Base-by-base conservation (phyloP, 805 yeast genomes). In the Pachysolen tannophilus region DNA sequence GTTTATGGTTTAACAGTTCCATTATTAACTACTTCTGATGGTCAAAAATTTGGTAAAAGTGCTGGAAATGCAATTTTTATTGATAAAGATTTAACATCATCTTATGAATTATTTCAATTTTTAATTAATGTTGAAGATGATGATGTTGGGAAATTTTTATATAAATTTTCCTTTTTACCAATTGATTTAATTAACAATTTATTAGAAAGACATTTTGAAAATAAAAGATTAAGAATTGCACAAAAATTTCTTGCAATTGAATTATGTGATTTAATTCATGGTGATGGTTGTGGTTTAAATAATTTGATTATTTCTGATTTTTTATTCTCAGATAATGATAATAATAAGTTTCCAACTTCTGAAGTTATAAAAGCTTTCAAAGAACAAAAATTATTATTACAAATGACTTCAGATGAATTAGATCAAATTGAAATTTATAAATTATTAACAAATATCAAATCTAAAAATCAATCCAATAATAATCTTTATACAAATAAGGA, bases 1-100 rank as follows among this genome's bases (percentile, higher is more conserved):
- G 69, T 74, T 3, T 83, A 60, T 54, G 97, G 97, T 0, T 45
- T 92, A 30, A 92, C 98, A 0, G 95, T 82, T 0, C 97, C 97
- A 2, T 60, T 92, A 20, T 63, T 92, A 45, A 84, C 95, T 0
- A 85, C 96, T 0, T 74, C 95, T 0, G 69, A 75, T 8, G 98
- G 98, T 6, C 92, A 79, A 40, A 92, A 92, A 58, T 88, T 92
- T 57, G 98, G 98, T 20, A 92, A 92, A 52, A 82, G 95, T 37
- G 96, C 96, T 2, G 97, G 97, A 0, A 92, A 92, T 62, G 97
- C 98, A 0, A 75, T 92, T 2, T 92, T 92, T 59, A 76, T 92
- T 35, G 88, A 82, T 49, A 66, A 75, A 6, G 55, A 62, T n/a
- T 58, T 82, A 39, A 90, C 96, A 2, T 67, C 83, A 11, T 78